Conservation (phyloP, 1,284 basidiomycete genomes). For the Wolfiporia cocos region DNA sequence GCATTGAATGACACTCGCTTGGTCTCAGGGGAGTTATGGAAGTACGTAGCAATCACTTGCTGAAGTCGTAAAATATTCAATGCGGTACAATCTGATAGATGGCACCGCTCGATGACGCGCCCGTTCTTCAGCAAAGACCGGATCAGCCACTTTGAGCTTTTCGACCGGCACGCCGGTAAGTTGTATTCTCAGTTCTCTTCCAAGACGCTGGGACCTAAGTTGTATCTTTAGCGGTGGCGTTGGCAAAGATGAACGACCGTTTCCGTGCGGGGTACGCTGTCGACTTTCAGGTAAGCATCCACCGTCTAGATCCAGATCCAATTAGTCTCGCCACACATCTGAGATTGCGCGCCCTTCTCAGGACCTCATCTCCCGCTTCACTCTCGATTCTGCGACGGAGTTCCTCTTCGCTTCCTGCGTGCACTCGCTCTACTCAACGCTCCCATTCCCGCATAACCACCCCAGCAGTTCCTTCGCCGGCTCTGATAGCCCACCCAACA, state of each 20-base stretch:
- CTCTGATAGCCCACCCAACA: background rate
- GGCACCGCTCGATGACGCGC: slow-evolving; percentile 24
- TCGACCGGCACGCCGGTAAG: slow-evolving; percentile 8
- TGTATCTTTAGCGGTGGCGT: slow-evolving; percentile 1
- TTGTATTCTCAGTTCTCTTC: background rate
- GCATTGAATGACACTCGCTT: background rate
- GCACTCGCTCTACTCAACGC: slow-evolving; percentile 19
- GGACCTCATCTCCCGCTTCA: slow-evolving; percentile 29
- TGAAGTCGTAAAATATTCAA: background rate
- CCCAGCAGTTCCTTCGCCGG: slow-evolving; percentile 10
- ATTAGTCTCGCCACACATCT: background rate
- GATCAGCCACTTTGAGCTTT: slow-evolving; percentile 12
- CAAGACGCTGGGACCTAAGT: background rate
- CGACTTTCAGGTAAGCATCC: slow-evolving; percentile 18
- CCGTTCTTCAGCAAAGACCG: slow-evolving; percentile 10
- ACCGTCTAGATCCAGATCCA: background rate
- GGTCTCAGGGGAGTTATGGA: slow-evolving; percentile 22
- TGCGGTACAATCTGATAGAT: slow-evolving; percentile 9
- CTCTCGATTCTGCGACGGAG: slow-evolving; percentile 31
- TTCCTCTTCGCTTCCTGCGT: slow-evolving; percentile 32
- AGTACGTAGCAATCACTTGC: slow-evolving; percentile 10
- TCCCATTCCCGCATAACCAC: slow-evolving; percentile 23
- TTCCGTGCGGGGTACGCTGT: slow-evolving; percentile 6
- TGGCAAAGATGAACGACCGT: slow-evolving; percentile 5
- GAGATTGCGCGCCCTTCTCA: slow-evolving; percentile 3